A percentile compares a stretch with the other conserved stretches of the same genome.
Evolutionary conservation across 306 rosid genomes (phyloP).

Genomic region (Vigna trinervia): DNA sequence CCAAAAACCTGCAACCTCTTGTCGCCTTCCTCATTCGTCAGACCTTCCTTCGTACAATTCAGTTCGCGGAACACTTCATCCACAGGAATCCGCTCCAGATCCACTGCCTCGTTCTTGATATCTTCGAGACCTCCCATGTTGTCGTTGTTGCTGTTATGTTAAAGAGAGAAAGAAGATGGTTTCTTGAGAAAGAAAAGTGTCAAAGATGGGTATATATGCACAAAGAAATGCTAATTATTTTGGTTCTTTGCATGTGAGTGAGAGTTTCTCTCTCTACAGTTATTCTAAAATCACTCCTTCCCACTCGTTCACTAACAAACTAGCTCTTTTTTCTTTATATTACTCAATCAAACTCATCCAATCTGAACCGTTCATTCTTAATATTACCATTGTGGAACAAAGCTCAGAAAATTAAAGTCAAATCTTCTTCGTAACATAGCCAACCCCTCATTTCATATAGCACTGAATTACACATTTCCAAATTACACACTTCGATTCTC

Average conservation of each 20-base stretch:
- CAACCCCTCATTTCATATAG: too few relatives aligned
- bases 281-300: conserved; percentile 53
- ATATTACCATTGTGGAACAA: too few relatives aligned
- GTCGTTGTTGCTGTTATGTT: background rate
- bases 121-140: conserved; percentile 62
- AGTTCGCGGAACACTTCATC: conserved; percentile 83
- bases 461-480: too few relatives aligned
- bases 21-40: conserved; percentile 73
- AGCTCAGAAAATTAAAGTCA: too few relatives aligned
- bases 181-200: background rate
- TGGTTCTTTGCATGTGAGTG: background rate
- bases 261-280: conserved; percentile 10
- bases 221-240: background rate
- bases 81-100: conserved; percentile 87
- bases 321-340: background rate
- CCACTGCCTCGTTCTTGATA: conserved; percentile 78
- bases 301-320: conserved; percentile 50
- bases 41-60: conserved; percentile 77
- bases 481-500: too few relatives aligned
- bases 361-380: too few relatives aligned
- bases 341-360: too few relatives aligned
- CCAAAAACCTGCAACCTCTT: conserved; percentile 77
- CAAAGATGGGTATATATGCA: background rate
- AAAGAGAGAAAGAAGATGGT: background rate
- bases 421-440: too few relatives aligned